Percentiles rank a stretch among this genome's conserved stretches.
Conservation (phyloP, 2,329 filamentous ascomycete genomes). For the Cladosporium velox region DNA sequence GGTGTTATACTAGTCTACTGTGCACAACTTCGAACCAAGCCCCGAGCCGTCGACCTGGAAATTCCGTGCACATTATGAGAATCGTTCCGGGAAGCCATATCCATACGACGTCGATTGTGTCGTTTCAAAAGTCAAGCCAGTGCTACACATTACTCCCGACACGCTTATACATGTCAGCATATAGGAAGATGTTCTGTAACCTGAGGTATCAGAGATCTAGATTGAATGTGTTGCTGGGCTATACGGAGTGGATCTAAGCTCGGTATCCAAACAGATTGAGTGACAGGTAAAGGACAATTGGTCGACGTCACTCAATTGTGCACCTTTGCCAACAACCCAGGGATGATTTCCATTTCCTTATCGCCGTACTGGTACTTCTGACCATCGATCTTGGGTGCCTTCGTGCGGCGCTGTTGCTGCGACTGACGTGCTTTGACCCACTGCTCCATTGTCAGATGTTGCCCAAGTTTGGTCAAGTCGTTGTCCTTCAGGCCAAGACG, state of each 20-base stretch:
- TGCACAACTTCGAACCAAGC: neutral
- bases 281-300: neutral
- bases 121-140: neutral
- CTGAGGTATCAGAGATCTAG: neutral
- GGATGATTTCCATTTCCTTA: conserved; percentile 42
- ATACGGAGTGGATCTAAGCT: neutral
- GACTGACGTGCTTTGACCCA: conserved; percentile 43
- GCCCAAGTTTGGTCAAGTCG: conserved; percentile 28
- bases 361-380: conserved; percentile 33
- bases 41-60: neutral
- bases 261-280: neutral
- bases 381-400: conserved; percentile 43
- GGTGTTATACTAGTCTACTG: neutral
- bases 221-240: neutral
- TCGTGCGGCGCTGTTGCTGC: conserved; percentile 41
- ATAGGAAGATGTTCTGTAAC: neutral
- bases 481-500: conserved; percentile 36
- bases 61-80: neutral
- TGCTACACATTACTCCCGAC: neutral
- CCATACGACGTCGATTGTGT: neutral
- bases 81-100: neutral
- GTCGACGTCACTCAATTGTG: conserved; percentile 27
- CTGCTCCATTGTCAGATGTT: conserved; percentile 49
- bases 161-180: neutral
- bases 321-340: conserved; percentile 33